These are phyloP conservation scores for Globisporangium acanthophoron DNA, from an alignment of 352 stramenopile species.

Conservation along the genomic window DNA sequence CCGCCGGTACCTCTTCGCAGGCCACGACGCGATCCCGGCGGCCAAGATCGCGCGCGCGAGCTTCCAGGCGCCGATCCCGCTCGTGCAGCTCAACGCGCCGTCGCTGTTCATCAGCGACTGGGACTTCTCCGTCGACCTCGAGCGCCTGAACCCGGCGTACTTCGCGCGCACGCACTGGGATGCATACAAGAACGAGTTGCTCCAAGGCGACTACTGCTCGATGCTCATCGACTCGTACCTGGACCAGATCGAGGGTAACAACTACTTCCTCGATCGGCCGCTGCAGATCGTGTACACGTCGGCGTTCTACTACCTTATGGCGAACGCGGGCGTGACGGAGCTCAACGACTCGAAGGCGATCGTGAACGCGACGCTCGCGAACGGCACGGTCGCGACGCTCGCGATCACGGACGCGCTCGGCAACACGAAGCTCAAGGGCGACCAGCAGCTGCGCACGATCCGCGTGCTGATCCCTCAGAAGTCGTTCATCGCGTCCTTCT, in stretches of 20 bases:
- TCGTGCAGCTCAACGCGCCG: slow-evolving; percentile 37
- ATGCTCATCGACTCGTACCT: slow-evolving; percentile 45
- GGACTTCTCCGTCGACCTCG: slow-evolving; percentile 12
- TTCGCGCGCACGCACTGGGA: slow-evolving; percentile 22
- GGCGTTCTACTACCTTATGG: slow-evolving; percentile 45
- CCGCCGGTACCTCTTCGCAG: slow-evolving; percentile 36
- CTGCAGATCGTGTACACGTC: slow-evolving; percentile 44
- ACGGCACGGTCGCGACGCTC: neutral
- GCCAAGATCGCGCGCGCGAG: slow-evolving; percentile 18
- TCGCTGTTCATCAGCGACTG: slow-evolving; percentile 12
- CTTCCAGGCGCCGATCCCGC: slow-evolving; percentile 32
- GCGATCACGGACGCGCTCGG: slow-evolving; percentile 13
- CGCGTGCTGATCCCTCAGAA: slow-evolving; percentile 23
- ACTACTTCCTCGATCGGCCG: slow-evolving; percentile 36
- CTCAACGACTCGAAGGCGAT: slow-evolving; percentile 8
- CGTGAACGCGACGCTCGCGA: neutral
- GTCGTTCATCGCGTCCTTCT: slow-evolving; percentile 29
- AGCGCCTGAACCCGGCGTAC: slow-evolving; percentile 22
- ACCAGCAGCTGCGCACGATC: slow-evolving; percentile 24
- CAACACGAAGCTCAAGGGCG: slow-evolving; percentile 29
- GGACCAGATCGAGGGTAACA: slow-evolving; percentile 31
- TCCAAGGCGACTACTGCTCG: slow-evolving; percentile 24
- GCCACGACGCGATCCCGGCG: slow-evolving; percentile 22
- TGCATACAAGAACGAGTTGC: slow-evolving; percentile 11
- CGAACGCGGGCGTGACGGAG: slow-evolving; percentile 28